phyloP scores from a whole-genome alignment of 208 protist species.

The Wallacemonas rigidus region DNA sequence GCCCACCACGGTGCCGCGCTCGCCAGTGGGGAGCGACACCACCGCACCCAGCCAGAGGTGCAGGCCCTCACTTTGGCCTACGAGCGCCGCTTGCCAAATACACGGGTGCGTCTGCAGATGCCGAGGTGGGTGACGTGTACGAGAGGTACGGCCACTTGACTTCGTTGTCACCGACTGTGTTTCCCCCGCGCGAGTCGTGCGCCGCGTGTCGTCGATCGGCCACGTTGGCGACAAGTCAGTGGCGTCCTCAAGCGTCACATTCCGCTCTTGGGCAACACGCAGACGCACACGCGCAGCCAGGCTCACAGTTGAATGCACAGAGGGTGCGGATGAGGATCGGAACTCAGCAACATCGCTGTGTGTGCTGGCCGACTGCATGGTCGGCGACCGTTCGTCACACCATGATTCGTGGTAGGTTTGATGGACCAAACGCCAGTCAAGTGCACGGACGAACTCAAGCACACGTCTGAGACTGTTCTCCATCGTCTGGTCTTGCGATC shows the following conservation, averaged over 20 bases:
- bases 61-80: slow-evolving; percentile 17
- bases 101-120: slow-evolving; percentile 4
- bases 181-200: too few species aligned
- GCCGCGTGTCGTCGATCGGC: not conserved
- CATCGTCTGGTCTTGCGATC: not conserved
- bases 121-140: not conserved
- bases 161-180: too few species aligned
- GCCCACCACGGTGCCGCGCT: slow-evolving; percentile 30
- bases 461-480: slow-evolving; percentile 1
- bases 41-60: slow-evolving; percentile 33
- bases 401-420: slow-evolving; percentile 44
- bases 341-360: not conserved
- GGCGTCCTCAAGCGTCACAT: not conserved
- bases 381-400: slow-evolving; percentile 9
- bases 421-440: slow-evolving; percentile 46
- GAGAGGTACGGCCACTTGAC: too few species aligned
- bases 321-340: too few species aligned
- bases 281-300: not conserved
- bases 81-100: slow-evolving; percentile 43
- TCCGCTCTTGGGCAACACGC: not conserved
- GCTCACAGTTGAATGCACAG: too few species aligned
- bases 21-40: slow-evolving; percentile 35
- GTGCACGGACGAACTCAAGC: not conserved
- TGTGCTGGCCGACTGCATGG: too few species aligned
- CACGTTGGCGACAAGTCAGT: not conserved